phyloP scores from a whole-genome alignment of 805 yeast genomes.

The Zygoascus flipseniorum region DNA sequence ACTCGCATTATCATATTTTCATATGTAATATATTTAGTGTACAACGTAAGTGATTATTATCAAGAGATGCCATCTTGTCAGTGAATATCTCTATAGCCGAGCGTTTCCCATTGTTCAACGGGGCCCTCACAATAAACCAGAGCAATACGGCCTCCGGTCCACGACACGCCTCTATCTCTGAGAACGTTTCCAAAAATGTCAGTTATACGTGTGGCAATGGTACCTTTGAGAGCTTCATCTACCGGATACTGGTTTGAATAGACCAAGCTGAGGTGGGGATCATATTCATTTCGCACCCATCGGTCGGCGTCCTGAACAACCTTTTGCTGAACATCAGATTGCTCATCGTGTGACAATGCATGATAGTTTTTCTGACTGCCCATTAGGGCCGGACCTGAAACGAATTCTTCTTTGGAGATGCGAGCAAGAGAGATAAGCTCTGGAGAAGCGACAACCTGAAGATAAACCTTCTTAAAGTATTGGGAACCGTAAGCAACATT shows the following conservation, averaged over 20 bases:
- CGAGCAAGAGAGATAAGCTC: conserved; percentile 44
- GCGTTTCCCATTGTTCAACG: conserved; percentile 55
- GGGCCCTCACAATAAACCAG: conserved; percentile 68
- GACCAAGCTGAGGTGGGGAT: conserved; percentile 66
- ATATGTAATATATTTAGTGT: neutral
- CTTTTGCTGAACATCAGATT: conserved; percentile 21
- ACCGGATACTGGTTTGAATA: conserved; percentile 60
- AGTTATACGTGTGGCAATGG: conserved; percentile 55
- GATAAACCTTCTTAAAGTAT: conserved; percentile 46
- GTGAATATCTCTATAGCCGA: conserved; percentile 37
- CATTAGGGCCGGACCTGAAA: conserved; percentile 19
- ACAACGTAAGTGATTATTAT: neutral
- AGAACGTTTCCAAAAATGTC: conserved; percentile 51
- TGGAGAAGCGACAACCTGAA: conserved; percentile 38
- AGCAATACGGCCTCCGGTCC: conserved; percentile 64
- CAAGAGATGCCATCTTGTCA: no score
- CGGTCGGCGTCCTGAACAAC: conserved; percentile 40
- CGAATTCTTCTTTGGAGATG: conserved; percentile 30
- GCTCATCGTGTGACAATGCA: conserved; percentile 23
- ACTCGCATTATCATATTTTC: neutral
- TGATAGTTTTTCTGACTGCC: conserved; percentile 16
- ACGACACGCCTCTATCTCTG: conserved; percentile 35
- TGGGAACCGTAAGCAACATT: conserved; percentile 40
- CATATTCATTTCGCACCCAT: conserved; percentile 52
- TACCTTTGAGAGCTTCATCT: conserved; percentile 54